A percentile compares a stretch with the other conserved stretches of the same genome.
Evolutionary conservation across 192 early-diverging fungal genomes (phyloP).

Genomic region (Backusella sp.): DNA sequence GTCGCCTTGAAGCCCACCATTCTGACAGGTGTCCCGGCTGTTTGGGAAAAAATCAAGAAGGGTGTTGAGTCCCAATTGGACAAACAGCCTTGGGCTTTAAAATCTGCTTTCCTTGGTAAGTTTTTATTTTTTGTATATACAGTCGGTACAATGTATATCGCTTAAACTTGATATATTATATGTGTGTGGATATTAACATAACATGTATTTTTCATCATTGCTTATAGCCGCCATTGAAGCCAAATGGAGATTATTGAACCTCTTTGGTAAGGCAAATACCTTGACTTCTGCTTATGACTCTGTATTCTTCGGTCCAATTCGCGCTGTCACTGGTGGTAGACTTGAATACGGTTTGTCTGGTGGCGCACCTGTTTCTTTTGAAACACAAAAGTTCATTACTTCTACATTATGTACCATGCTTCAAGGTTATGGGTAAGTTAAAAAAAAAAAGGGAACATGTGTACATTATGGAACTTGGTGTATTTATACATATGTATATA

Average conservation of each 20-base stretch:
- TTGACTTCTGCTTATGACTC: slow-evolving; percentile 57
- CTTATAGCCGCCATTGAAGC: slow-evolving; percentile 47
- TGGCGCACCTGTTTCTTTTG: slow-evolving; percentile 74
- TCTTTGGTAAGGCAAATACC: slow-evolving; percentile 44
- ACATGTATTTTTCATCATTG: not conserved
- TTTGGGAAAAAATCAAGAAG: slow-evolving; percentile 88
- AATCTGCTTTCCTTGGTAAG: slow-evolving; percentile 50
- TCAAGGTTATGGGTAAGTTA: slow-evolving; percentile 63
- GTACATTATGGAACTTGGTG: not conserved
- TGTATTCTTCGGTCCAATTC: slow-evolving; percentile 59
- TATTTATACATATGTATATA: not conserved
- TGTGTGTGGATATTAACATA: not conserved
- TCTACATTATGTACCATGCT: slow-evolving; percentile 61
- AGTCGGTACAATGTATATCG: not conserved
- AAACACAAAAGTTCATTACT: slow-evolving; percentile 72
- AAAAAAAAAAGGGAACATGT: not conserved
- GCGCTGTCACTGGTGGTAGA: slow-evolving; percentile 64
- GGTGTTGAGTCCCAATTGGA: slow-evolving; percentile 64
- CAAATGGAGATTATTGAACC: slow-evolving; percentile 47
- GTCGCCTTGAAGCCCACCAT: slow-evolving; percentile 67
- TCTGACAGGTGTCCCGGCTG: slow-evolving; percentile 83
- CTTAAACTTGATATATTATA: not conserved
- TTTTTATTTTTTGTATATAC: not conserved
- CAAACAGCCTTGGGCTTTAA: slow-evolving; percentile 31
- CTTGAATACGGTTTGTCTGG: slow-evolving; percentile 62